Evolutionary conservation across 2,329 filamentous ascomycete genomes (phyloP), one percentile per base, ranked within the genome.

Genomic region (Trichophyton rubrum): DNA sequence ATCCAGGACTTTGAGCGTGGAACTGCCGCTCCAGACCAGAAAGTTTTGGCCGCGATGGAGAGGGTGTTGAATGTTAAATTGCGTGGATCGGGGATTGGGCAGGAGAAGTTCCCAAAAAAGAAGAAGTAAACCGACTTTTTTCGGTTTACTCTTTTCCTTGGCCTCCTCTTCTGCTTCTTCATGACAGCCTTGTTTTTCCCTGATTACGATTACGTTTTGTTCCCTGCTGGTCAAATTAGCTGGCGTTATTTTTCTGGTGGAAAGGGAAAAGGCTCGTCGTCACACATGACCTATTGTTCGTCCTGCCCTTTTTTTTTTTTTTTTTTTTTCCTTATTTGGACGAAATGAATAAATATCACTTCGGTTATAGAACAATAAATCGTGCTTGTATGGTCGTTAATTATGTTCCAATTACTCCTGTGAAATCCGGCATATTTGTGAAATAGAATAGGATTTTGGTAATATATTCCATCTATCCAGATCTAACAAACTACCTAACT

Each of bases 1-100:
- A 82, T 97, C 65, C 88, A 87, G 70, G 86, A 90, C 68, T 90
- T 95, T 70, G 92, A 97, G 85, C 82, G 86, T 66, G 90, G 88
- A 67, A 82, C 79, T 68, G 90, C 85, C 61, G 70, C 82, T 53
- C 91, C 88, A 61, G 90, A 95, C 77, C 90, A 95, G 77, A 90
- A 91, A 80, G 78, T 95, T 60, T 79, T 95, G 61, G 75, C 76
- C 62, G 78, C 81, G 66, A 89, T 96, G 82, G 90, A 95, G 82
- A 82, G 86, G 60, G 85, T 89, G 64, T 84, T 96, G 73, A 92
- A 93, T 70, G 84, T 96, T 70, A 90, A 95, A 79, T 81, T 96
- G 70, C 82, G 91, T 67, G 90, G 93, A 62, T 80, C 79, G 70
- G 89, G 92, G 76, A 93, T 96, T 73, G 92, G 91, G 64, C 80